Evolutionary conservation across 306 rosid genomes (phyloP), one percentile per base, ranked within the genome.

Genomic region (Quercus dentata): DNA sequence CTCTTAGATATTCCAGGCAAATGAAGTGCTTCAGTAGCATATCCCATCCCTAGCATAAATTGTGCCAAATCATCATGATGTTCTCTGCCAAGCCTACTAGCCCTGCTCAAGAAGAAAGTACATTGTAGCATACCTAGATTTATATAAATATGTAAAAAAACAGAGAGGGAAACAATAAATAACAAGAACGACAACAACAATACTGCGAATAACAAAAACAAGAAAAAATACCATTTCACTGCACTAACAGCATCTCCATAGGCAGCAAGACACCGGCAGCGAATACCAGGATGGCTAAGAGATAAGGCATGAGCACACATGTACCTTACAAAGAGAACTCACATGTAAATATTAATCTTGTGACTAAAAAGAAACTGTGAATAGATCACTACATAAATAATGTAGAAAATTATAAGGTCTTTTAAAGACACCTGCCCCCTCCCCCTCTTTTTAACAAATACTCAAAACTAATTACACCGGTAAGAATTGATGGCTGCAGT

Each of bases 221-320:
- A 51, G 54, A 77, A 73, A n/a, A 35, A 72, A 51, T 85, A 93
- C 99, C 99, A 95, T 84, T 95, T 95, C 78, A 95, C 97, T 76
- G 99, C 98, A 87, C 99, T 95, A 84, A 95, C 88, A 80, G 97
- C 98, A 82, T 95, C 99, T 23, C 99, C 99, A 78, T 95, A 91
- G 76, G 99, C 99, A 86, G 98, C 97, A 82, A 95, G 99, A 88
- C 98, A 93, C 49, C 99, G 94, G 72, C 99, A 95, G 58, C 98
- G 98, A 71, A 95, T 95, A 78, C 98, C 99, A 19, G 98, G 99
- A 89, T 95, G 99, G 81, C 92, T 90, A 70, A 95, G 86, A 69
- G 98, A 93, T 80, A 95, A 76, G 80, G 99, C 99, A 87, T 95
- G 99, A 46, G 99, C 98, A 83, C 89, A 87, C 99, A 95, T 95